Evolutionary conservation across 2,329 filamentous ascomycete species (phyloP), one percentile per base, ranked within the genome.

Genomic region (Daldinia eschscholtzii): DNA sequence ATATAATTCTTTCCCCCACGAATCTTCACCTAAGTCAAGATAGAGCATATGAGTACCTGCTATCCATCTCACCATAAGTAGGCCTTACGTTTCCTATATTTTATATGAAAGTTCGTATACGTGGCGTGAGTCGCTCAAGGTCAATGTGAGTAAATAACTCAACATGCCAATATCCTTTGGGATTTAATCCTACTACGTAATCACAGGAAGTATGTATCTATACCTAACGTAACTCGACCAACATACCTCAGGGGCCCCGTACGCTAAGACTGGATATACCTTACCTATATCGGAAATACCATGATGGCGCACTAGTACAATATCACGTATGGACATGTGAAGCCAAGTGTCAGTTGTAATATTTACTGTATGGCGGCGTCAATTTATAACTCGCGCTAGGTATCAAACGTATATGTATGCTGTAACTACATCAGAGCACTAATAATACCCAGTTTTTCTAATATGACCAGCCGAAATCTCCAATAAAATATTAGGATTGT

Each of bases 401-500:
- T 33, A 52, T 52, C 15, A 52, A 52, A 52, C 23, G 26, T 33
- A 33, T 52, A 52, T 52, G 15, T 52, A 18, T 50, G 13, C 6
- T 50, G 6, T 30, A 30, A n/a, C 26, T 18, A 28, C 28, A 30
- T 30, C n/a, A 3, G 23, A 50, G 23, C 30, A 50, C 44, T 26
- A 50, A 1, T 10, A 50, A n/a, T 23, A 35, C 46, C 13, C 13
- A 30, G 6, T 23, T 26, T 10, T 48, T 13, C 13, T 26, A 5
- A 23, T 13, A 48, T 3, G 10, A 48, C 12, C 6, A 48, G 44
- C 4, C 20, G 2, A 12, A 46, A 23, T 15, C 13, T 6, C 44
- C 13, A 28, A 4, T 20, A 15, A 10, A 20, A 10, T 28, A 6
- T n/a, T 26, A 10, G 23, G 44, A 6, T 30, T 4, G 13, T 39